These are phyloP conservation scores for Penicillium taxi DNA, from an alignment of 495 filamentous ascomycete genomes.

Conservation along the genomic window DNA sequence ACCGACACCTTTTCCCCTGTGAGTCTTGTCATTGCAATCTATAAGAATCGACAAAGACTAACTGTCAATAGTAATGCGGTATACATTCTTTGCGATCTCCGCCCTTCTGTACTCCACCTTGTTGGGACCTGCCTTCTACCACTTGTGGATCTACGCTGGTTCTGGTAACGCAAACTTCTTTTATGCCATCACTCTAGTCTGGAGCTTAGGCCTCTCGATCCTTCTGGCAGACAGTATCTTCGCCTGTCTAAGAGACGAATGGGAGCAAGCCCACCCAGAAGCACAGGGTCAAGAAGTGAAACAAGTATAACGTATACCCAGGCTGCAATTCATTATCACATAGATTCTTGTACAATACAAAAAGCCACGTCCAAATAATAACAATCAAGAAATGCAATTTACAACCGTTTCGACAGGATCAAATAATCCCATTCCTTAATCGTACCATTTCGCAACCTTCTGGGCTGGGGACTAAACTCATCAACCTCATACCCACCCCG, in stretches of 20 bases:
- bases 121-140: slow-evolving; percentile 90
- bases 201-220: slow-evolving; percentile 79
- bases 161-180: slow-evolving; percentile 99
- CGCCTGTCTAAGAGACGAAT: slow-evolving; percentile 84
- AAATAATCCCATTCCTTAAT: slow-evolving; percentile 58
- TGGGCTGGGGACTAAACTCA: slow-evolving; percentile 55
- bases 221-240: slow-evolving; percentile 79
- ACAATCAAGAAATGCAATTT: slow-evolving; percentile 62
- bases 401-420: slow-evolving; percentile 59
- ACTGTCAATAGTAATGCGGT: slow-evolving; percentile 65
- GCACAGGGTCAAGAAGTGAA: slow-evolving; percentile 77
- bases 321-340: slow-evolving; percentile 3
- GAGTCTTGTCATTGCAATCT: slow-evolving; percentile 26
- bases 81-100: slow-evolving; percentile 77
- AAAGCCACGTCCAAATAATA: slow-evolving; percentile 46
- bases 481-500: slow-evolving; percentile 60
- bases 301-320: slow-evolving; percentile 56
- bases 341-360: neutral
- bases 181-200: slow-evolving; percentile 96
- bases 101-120: slow-evolving; percentile 79
- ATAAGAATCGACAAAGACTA: slow-evolving; percentile 5
- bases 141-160: slow-evolving; percentile 97
- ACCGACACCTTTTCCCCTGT: slow-evolving; percentile 87
- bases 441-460: slow-evolving; percentile 55
- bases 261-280: slow-evolving; percentile 86